A percentile compares a stretch with the other conserved stretches of the same genome.
Evolutionary conservation across 331 rosid species (phyloP).

Genomic region (Cucumis variabilis): DNA sequence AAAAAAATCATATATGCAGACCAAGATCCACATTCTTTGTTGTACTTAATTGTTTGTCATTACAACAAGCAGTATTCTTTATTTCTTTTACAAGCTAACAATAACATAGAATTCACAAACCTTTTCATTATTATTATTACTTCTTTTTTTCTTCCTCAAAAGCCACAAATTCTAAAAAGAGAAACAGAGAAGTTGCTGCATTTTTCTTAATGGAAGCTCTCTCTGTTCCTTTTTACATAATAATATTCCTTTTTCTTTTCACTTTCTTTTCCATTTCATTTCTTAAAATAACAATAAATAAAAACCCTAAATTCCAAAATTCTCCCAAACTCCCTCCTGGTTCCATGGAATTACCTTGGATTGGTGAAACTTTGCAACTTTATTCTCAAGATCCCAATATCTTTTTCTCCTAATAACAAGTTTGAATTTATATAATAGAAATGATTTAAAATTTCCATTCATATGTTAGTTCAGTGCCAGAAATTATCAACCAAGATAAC

Average conservation of each 20-base stretch:
- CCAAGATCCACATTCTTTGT: neutral
- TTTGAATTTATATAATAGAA: too few relatives aligned
- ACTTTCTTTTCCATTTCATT: constrained; percentile 34
- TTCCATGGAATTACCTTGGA: constrained; percentile 87
- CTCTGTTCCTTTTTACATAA: constrained; percentile 36
- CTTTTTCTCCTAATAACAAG: constrained; percentile 49
- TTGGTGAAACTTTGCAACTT: constrained; percentile 84
- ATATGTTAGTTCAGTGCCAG: too few relatives aligned
- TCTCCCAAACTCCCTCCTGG: constrained; percentile 77
- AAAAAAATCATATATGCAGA: neutral
- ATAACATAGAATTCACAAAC: neutral
- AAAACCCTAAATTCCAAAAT: neutral
- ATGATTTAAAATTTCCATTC: too few relatives aligned
- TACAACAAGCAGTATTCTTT: neutral
- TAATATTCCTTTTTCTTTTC: constrained; percentile 43
- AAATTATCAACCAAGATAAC: constrained; percentile 36
- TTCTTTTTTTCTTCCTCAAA: neutral
- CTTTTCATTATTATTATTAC: neutral
- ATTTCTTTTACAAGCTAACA: neutral
- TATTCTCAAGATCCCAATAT: constrained; percentile 80
- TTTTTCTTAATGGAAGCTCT: constrained; percentile 62
- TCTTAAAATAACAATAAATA: constrained; percentile 43
- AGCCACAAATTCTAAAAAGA: neutral
- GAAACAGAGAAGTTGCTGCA: constrained; percentile 31
- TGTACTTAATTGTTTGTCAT: neutral